Evolutionary conservation across 306 rosid genomes (phyloP), one percentile per base, ranked within the genome.

Genomic region (Quercus rubra): DNA sequence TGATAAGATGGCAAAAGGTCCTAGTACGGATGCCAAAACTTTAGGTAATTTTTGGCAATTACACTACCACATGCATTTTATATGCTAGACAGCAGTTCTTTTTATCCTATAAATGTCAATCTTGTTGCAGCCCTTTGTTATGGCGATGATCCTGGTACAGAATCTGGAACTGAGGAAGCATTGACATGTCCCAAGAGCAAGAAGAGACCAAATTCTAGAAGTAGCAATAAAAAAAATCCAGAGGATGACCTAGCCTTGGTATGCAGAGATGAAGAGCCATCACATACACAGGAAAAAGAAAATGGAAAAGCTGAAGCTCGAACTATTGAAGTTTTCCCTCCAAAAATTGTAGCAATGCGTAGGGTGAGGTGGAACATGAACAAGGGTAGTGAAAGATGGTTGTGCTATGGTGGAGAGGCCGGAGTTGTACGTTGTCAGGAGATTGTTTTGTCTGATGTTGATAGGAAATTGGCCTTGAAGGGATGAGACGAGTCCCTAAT

Each of bases 291-390:
- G 11, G 66, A 19, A 52, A 81, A 71, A 13, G 89, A 80, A 43
- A 55, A 70, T 4, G 85, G 73, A 71, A 81, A 78, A 72, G 76
- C 52, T 0, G 82, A 80, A 72, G 30, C 31, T 7, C 86, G 63
- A 69, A 75, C 68, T 2, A 63, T 74, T 14, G 97, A 93, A 58
- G 86, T 30, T 23, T 78, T 95, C n/a, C 98, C 99, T 75, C 71
- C 92, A 2, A 93, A 88, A 80, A 75, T 70, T 69, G 86, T 87
- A 56, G 96, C 98, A 62, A 66, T 95, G 85, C 98, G 90, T 78
- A 82, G 85, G 80, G 91, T 95, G 83, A 91, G 97, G 83, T 93
- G 98, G 99, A 95, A 93, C 87, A 88, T 86, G 96, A 95, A 95
- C 86, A 79, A 81, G 67, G 99, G 98, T 41, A 88, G 98, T 81